Conservation (phyloP, 306 rosid genomes). For the Purshia tridentata region DNA sequence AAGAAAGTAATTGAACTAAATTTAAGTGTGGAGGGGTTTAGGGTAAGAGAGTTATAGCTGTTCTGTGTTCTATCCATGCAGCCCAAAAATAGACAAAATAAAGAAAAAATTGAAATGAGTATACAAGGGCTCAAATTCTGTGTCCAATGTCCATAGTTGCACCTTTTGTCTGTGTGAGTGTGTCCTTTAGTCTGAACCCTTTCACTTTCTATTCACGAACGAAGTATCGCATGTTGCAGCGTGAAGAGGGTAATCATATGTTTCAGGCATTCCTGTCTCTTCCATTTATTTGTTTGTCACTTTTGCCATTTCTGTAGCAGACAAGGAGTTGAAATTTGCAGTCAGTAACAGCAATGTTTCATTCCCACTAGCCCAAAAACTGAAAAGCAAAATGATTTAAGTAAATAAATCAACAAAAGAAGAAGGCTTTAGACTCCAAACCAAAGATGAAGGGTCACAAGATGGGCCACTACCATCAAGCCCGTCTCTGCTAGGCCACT, state of each 20-base stretch:
- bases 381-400: conserved; percentile 9
- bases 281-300: conserved; percentile 19
- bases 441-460: background rate
- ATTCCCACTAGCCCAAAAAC: conserved; percentile 2
- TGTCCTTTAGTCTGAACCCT: conserved; percentile 8
- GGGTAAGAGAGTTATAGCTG: too few relatives aligned
- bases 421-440: background rate
- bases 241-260: conserved; percentile 16
- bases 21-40: too few relatives aligned
- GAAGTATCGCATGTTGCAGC: conserved; percentile 1
- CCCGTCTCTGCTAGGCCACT: conserved; percentile 17
- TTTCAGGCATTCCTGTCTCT: conserved; percentile 16
- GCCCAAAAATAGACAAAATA: too few relatives aligned
- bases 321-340: background rate
- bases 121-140: background rate
- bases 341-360: conserved; percentile 1
- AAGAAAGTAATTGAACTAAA: background rate
- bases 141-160: background rate
- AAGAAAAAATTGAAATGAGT: background rate
- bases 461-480: conserved; percentile 2
- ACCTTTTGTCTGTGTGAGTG: background rate
- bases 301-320: background rate
- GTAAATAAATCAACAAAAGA: conserved; percentile 13
- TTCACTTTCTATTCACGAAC: background rate
- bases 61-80: too few relatives aligned